Conservation (phyloP, 495 filamentous ascomycete species). For the Penicillium simplicissimum region DNA sequence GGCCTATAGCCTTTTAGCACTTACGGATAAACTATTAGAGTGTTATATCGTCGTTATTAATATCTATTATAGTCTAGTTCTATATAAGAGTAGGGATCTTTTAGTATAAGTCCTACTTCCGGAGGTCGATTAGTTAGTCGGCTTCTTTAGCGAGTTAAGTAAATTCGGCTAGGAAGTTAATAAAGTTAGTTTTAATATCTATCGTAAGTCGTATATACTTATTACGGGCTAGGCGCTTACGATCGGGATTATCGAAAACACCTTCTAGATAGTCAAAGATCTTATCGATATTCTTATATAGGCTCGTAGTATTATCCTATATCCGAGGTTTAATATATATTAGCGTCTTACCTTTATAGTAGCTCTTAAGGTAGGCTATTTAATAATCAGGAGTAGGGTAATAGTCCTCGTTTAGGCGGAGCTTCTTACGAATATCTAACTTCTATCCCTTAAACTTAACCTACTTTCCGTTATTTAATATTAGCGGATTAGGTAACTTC, state of each 20-base stretch:
- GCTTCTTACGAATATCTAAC: no score
- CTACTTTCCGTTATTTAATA: neutral
- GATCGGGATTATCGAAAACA: neutral
- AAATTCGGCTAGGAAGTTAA: conserved; percentile 2
- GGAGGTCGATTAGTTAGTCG: neutral
- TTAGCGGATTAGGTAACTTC: neutral
- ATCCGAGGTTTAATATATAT: neutral
- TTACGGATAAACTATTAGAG: neutral
- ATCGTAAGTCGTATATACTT: neutral
- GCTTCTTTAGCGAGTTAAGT: neutral
- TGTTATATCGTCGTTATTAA: neutral
- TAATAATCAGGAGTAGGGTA: conserved; percentile 4
- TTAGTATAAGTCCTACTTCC: neutral
- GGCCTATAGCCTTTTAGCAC: neutral
- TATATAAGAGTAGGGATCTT: neutral
- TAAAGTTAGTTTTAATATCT: neutral
- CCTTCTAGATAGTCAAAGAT: neutral
- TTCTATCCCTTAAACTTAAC: neutral
- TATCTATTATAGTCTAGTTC: neutral
- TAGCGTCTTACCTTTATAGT: neutral
- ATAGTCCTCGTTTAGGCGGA: neutral
- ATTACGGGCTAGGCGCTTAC: no score
- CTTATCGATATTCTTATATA: neutral
- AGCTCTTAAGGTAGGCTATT: neutral
- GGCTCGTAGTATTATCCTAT: neutral